Evolutionary conservation across 192 early-diverging fungal species (phyloP), one percentile per base, ranked within the genome.

Genomic region (Kickxella alabastrina): DNA sequence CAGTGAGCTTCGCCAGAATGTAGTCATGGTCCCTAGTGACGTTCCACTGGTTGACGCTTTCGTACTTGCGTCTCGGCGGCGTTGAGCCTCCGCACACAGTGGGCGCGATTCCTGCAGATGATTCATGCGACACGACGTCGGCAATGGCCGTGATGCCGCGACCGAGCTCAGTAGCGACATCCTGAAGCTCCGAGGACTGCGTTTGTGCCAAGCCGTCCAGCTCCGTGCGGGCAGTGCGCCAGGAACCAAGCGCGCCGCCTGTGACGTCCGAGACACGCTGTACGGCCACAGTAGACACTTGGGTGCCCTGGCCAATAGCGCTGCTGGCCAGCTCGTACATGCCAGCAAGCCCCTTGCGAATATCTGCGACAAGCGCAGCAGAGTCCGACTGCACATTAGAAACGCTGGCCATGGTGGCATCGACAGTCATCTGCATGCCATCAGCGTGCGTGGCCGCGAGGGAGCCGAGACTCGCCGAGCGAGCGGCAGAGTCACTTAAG

Each of bases 21-120:
- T 53, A 27, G 10, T 37, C 48, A 28, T 65, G 62, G 0, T 45
- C 17, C 0, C 46, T 52, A 3, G 69, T 73, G 22, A 59, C 28
- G 22, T 57, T 65, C 69, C 69, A 73, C 17, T 10, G 25, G 7
- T 42, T 50, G 8, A 35, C 29, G 27, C 27, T 22, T 14, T 23
- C 4, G 46, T 53, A 45, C 49, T 0, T 9, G 15, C 43, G 52
- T 26, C 27, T 26, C 19, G 22, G 22, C 18, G 68, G 59, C 31
- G 68, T 59, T 13, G 26, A 15, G 3, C 49, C 62, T 0, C 18
- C 22, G 1, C 47, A 0, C 2, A 19, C 47, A 2, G 53, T 44
- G 6, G 62, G 23, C 24, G 10, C 26, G 12, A 64, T 37, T 12
- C 49, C 49, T 12, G 49, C 4, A 0, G 25, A 19, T 0, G 54